A percentile compares a stretch with the other conserved stretches of the same genome.
phyloP scores from a whole-genome alignment of 1,139 yeast genomes.

The Taphrina flavorubra region DNA sequence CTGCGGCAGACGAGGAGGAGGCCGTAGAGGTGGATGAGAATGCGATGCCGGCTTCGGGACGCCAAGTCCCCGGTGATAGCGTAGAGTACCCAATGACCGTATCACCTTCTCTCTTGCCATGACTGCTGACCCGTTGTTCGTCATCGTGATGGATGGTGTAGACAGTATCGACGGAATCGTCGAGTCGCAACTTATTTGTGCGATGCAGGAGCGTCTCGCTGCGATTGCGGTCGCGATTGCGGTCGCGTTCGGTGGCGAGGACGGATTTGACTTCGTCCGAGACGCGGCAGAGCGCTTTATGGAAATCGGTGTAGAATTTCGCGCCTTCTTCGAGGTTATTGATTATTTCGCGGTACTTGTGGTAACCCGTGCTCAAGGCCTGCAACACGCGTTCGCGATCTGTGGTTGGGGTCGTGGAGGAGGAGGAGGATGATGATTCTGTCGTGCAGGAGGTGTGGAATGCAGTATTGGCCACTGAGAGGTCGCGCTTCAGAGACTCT shows the following conservation, averaged over 20 bases:
- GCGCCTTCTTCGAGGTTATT: constrained; percentile 71
- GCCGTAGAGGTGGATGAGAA: not conserved
- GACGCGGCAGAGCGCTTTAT: constrained; percentile 59
- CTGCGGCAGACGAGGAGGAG: not conserved
- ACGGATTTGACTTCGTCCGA: constrained; percentile 61
- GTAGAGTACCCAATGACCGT: not conserved
- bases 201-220: not conserved
- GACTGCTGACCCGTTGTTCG: not conserved
- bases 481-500: not conserved
- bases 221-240: not conserved
- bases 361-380: constrained; percentile 61
- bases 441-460: constrained; percentile 15
- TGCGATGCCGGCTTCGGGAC: constrained; percentile 28
- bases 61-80: constrained; percentile 31
- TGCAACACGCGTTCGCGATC: constrained; percentile 62
- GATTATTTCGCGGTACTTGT: constrained; percentile 62
- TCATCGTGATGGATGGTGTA: no score
- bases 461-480: not conserved
- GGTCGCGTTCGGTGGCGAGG: constrained; percentile 49
- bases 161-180: not conserved
- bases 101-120: not conserved
- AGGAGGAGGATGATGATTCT: not conserved
- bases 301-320: constrained; percentile 70
- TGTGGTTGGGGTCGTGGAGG: not conserved
- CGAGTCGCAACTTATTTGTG: not conserved